A percentile compares a stretch with the other conserved stretches of the same genome.
phyloP scores from a whole-genome alignment of 331 rosid genomes.

The Malus hybrid region DNA sequence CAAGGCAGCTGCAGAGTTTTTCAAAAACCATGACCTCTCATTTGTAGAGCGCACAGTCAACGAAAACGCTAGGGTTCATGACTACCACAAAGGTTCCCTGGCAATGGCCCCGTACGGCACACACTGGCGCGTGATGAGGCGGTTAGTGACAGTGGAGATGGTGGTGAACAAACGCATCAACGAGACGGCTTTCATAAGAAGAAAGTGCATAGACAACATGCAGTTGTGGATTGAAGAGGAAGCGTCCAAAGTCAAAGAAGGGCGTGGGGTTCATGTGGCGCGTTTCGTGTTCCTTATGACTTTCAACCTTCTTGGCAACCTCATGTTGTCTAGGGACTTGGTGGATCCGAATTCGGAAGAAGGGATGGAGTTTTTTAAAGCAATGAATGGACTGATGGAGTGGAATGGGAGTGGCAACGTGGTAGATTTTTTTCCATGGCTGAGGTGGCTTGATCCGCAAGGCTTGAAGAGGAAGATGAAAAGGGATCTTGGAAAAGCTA shows the following conservation, averaged over 20 bases:
- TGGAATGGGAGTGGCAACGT: conserved; percentile 50
- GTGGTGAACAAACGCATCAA: conserved; percentile 39
- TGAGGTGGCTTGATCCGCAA: conserved; percentile 51
- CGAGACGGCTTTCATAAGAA: conserved; percentile 22
- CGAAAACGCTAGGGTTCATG: conserved; percentile 34
- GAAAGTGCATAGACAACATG: conserved; percentile 43
- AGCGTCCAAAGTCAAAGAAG: not conserved
- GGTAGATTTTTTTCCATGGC: conserved; percentile 49
- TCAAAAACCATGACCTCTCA: conserved; percentile 48
- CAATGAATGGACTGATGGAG: conserved; percentile 43
- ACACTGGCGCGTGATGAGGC: conserved; percentile 49
- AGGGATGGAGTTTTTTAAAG: conserved; percentile 41
- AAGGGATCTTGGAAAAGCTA: conserved; percentile 50
- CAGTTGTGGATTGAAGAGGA: conserved; percentile 40
- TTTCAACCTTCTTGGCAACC: conserved; percentile 58
- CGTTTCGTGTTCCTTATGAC: conserved; percentile 46
- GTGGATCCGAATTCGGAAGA: conserved; percentile 39
- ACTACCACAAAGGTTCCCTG: conserved; percentile 41
- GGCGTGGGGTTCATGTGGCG: conserved; percentile 37
- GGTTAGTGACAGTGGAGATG: conserved; percentile 47
- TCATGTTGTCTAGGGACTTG: conserved; percentile 51
- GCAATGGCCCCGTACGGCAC: conserved; percentile 49
- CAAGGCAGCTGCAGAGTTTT: conserved; percentile 35
- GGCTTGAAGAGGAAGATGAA: conserved; percentile 51
- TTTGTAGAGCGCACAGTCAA: conserved; percentile 47